Evolutionary conservation across 805 yeast species (phyloP).

Genomic region (Kodamaea lidongshanica): DNA sequence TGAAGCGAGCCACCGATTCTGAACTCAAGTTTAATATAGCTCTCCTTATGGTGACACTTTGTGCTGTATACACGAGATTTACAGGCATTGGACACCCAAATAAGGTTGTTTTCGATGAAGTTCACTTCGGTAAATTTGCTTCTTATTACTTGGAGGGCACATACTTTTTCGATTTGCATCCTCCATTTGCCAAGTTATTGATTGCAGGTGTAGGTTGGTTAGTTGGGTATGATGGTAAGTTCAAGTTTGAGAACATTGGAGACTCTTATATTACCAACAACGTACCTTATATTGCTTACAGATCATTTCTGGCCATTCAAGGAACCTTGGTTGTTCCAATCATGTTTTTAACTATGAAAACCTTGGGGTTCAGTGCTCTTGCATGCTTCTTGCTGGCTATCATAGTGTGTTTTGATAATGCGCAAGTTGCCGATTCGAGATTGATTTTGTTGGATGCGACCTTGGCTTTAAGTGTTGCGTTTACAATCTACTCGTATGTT

Average conservation of each 20-base stretch:
- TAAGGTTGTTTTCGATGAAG: slow-evolving; percentile 82
- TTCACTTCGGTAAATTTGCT: slow-evolving; percentile 82
- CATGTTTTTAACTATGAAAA: slow-evolving; percentile 79
- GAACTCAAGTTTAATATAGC: slow-evolving; percentile 29
- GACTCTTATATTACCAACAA: slow-evolving; percentile 69
- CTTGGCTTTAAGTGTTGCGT: slow-evolving; percentile 74
- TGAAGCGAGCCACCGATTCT: no score
- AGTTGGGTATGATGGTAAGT: slow-evolving; percentile 85
- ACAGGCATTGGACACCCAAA: slow-evolving; percentile 56
- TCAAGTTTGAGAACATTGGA: slow-evolving; percentile 88
- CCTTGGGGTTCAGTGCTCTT: slow-evolving; percentile 70
- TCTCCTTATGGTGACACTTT: slow-evolving; percentile 30
- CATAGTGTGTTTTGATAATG: slow-evolving; percentile 79
- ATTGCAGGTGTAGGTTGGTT: slow-evolving; percentile 88
- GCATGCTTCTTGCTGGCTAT: slow-evolving; percentile 74
- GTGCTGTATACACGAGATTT: slow-evolving; percentile 52
- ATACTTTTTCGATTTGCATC: slow-evolving; percentile 94
- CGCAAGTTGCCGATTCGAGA: slow-evolving; percentile 86
- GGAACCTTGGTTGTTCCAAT: slow-evolving; percentile 81
- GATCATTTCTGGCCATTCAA: slow-evolving; percentile 71
- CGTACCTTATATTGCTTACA: slow-evolving; percentile 81
- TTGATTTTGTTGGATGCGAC: slow-evolving; percentile 90
- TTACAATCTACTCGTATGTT: slow-evolving; percentile 71
- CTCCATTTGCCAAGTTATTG: slow-evolving; percentile 92
- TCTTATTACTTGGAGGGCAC: slow-evolving; percentile 82